Base-by-base conservation (phyloP, 257 asterid species). In the Salvia splendens region DNA sequence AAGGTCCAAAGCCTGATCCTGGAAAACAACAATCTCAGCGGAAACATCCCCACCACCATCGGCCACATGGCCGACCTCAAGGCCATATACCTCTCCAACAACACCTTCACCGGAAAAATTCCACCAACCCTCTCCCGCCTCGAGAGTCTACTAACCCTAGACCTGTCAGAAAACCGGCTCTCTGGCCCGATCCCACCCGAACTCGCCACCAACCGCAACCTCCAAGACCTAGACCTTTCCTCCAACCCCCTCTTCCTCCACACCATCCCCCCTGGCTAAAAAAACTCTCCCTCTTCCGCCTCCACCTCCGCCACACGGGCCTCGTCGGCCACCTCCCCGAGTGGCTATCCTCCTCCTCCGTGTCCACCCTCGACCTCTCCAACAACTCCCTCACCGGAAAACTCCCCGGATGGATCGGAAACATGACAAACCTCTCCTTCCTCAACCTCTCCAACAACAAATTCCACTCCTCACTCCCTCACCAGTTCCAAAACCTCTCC, bases 391-490 rank as follows among this genome's bases (percentile, higher is more conserved):
- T 86, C 53, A 73, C 77, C 33, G 92, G 95, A 8, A 74, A 80
- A 49, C 61, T 90, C 40, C 95, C 92, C 5, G 2, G 40, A 1
- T 87, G 92, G 90, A 80, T 89, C 4, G 92, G 92, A 3, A 87
- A 86, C 74, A 80, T 87, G 96, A 79, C 86, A 0, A 62, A 38
- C 15, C 87, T 87, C 40, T 75, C 80, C 0, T 64, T 55, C 8
- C 79, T 90, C 47, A 84, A 86, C 62, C 41, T 87, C n/a, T 86
- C 97, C 4, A 77, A 79, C 68, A 87, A 90, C 62, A 73, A 33
- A 0, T 84, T 87, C 45, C 46, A 46, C 20, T 87, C 90, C 0
- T 38, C 77, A 0, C 83, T 90, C 75, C 95, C 95, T 0, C 68
- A 60, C 4, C 82, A 75, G 1, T 75, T 87, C 75, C 78, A 20